Evolutionary conservation across 2,329 filamentous ascomycete species (phyloP).

Genomic region (Colletotrichum musae): DNA sequence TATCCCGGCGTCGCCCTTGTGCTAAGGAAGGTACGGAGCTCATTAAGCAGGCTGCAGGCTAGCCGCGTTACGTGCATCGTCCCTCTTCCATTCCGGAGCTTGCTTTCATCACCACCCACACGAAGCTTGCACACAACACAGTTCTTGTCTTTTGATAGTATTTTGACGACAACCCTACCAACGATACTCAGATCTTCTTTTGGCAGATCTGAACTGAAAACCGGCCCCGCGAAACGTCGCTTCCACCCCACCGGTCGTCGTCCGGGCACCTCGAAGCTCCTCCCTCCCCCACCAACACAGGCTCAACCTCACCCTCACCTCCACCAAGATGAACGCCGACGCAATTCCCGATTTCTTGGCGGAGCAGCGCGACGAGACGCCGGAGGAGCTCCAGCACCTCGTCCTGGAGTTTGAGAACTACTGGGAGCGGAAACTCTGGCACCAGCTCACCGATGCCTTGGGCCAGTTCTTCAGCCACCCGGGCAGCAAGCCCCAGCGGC

Average conservation of each 20-base stretch:
- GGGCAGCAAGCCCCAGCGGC: conserved; percentile 85
- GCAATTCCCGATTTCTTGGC: conserved; percentile 92
- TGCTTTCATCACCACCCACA: conserved; percentile 25
- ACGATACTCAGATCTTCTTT: too few relatives aligned
- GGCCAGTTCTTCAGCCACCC: conserved; percentile 89
- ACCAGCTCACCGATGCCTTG: conserved; percentile 93
- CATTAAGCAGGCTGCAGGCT: conserved; percentile 53
- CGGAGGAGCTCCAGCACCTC: conserved; percentile 88
- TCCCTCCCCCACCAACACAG: conserved; percentile 13
- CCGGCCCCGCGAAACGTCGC: not conserved
- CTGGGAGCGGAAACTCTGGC: conserved; percentile 99
- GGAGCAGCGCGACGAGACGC: conserved; percentile 89
- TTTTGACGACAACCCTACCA: not conserved
- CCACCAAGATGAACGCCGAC: conserved; percentile 80
- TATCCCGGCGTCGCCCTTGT: too few relatives aligned
- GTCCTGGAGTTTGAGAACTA: conserved; percentile 95
- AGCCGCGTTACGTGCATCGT: conserved; percentile 52
- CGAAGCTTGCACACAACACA: conserved; percentile 15
- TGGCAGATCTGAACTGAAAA: not conserved
- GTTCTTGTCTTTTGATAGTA: conserved; percentile 1
- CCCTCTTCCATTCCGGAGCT: conserved; percentile 38
- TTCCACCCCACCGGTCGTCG: conserved; percentile 5
- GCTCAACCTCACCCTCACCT: conserved; percentile 11
- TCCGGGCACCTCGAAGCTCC: conserved; percentile 30
- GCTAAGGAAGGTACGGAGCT: conserved; percentile 11